Percentiles rank a stretch among this genome's conserved stretches.
Evolutionary conservation across 129 eudicot species (phyloP).

Genomic region (Mikania micrantha): DNA sequence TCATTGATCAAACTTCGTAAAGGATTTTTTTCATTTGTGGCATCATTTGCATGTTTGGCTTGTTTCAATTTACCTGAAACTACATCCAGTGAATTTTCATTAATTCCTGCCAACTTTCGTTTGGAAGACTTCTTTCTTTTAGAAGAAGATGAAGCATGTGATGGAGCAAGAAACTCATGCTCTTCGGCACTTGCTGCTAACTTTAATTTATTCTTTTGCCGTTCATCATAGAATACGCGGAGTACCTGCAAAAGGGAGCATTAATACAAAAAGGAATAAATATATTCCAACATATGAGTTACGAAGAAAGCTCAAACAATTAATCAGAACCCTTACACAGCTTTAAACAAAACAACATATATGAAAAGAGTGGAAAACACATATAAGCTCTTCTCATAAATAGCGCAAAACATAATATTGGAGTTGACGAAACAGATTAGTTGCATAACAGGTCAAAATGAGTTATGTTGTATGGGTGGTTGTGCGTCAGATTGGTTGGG

Average conservation of each 20-base stretch:
- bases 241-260: slow-evolving; percentile 50
- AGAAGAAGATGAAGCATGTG: slow-evolving; percentile 14
- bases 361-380: slow-evolving; percentile 3
- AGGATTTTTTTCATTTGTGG: slow-evolving; percentile 20
- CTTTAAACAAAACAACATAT: background rate
- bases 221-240: slow-evolving; percentile 61
- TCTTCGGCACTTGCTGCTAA: slow-evolving; percentile 29
- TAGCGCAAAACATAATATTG: background rate
- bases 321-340: background rate
- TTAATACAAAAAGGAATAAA: background rate
- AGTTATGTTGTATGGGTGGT: background rate
- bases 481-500: background rate
- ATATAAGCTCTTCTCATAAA: background rate
- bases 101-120: slow-evolving; percentile 18
- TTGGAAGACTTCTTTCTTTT: too few species aligned
- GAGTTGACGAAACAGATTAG: background rate
- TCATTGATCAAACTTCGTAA: slow-evolving; percentile 21
- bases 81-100: slow-evolving; percentile 16
- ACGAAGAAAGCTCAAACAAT: background rate
- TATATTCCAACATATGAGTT: background rate
- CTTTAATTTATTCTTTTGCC: slow-evolving; percentile 35
- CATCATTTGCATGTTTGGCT: too few species aligned
- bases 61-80: slow-evolving; percentile 20
- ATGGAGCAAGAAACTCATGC: slow-evolving; percentile 13
- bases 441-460: background rate